Conservation (phyloP, 495 filamentous ascomycete species). For the Tuber brumale region DNA sequence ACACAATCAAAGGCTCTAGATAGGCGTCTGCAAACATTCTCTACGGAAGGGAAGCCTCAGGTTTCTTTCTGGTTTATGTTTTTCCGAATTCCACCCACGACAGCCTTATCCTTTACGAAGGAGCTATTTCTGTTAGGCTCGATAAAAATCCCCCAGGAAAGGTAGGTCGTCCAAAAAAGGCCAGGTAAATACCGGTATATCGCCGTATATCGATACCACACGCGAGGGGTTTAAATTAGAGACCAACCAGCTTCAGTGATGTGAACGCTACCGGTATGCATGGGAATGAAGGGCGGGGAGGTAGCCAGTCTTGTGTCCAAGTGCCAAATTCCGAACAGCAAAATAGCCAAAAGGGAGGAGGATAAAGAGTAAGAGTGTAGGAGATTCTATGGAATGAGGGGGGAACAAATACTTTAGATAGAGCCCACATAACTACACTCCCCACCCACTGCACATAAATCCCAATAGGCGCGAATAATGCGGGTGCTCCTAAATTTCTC, state of each 20-base stretch:
- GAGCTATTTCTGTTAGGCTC: neutral
- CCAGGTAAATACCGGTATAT: neutral
- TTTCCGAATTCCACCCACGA: neutral
- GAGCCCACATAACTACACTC: neutral
- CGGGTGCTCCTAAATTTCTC: neutral
- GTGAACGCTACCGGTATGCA: neutral
- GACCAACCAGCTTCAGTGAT: neutral
- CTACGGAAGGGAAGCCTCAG: neutral
- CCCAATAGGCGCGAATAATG: neutral
- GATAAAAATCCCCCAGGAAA: neutral
- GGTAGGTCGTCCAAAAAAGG: neutral
- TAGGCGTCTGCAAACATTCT: constrained; percentile 27
- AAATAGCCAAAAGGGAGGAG: neutral
- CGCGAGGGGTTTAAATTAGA: neutral
- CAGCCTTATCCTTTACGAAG: neutral
- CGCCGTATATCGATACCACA: neutral
- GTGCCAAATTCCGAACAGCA: neutral
- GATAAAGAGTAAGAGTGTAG: neutral
- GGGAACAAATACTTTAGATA: neutral
- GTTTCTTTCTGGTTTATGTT: neutral
- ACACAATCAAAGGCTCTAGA: constrained; percentile 34
- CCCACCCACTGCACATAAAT: neutral
- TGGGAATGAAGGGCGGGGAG: neutral
- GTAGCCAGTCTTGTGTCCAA: neutral
- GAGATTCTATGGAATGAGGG: neutral